These are phyloP conservation scores for Plasmodium blacklocki DNA, from an alignment of 169 alveolate genomes.

Conservation along the genomic window DNA sequence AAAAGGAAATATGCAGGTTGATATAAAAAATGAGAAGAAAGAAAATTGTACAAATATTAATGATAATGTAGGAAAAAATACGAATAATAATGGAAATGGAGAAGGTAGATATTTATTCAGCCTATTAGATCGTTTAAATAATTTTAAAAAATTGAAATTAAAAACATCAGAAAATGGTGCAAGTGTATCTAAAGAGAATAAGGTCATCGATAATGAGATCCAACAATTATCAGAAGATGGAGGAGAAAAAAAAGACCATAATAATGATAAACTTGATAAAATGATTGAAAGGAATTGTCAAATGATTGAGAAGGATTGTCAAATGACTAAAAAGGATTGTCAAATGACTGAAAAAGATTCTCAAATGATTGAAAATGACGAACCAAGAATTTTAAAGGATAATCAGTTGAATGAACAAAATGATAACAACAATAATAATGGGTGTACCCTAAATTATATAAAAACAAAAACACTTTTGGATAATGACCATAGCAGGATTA, in stretches of 20 bases:
- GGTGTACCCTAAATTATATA: background rate
- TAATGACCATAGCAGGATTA: too few relatives aligned
- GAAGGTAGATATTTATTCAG: constrained; percentile 38
- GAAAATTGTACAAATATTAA: constrained; percentile 1
- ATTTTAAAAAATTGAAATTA: constrained; percentile 19
- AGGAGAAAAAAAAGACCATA: background rate
- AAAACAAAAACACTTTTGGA: too few relatives aligned
- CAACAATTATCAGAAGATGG: background rate
- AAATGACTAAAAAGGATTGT: background rate
- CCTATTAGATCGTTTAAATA: constrained; percentile 54
- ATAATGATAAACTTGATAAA: background rate
- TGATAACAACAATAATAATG: background rate
- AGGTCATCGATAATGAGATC: too few relatives aligned
- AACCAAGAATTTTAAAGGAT: background rate
- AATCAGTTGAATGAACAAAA: background rate
- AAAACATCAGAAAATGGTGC: background rate
- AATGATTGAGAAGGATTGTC: background rate
- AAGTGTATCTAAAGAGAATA: constrained; percentile 1
- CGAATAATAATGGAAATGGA: background rate
- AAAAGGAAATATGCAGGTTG: constrained; percentile 11
- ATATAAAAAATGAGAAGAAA: constrained; percentile 6
- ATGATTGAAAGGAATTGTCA: background rate
- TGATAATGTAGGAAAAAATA: background rate
- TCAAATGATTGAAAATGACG: background rate
- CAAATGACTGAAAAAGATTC: background rate